Percentiles rank a stretch among this genome's conserved stretches.
Evolutionary conservation across 2,329 filamentous ascomycete species (phyloP).

Genomic region (Ceratocystis lukuohia): DNA sequence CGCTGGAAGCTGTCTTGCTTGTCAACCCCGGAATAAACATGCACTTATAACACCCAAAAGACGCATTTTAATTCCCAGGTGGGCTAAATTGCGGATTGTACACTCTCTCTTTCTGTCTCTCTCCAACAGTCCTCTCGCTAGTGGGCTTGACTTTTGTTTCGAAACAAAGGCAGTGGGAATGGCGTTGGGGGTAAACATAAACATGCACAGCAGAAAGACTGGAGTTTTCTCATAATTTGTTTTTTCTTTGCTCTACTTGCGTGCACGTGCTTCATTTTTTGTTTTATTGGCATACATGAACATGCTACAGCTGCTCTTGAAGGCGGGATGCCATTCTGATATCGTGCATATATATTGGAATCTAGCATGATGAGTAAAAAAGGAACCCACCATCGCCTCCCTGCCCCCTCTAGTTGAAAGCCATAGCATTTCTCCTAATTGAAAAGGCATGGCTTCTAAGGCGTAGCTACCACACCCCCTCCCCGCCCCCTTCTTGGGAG

Average conservation of each 20-base stretch:
- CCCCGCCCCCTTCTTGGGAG: not conserved
- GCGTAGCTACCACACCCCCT: not conserved
- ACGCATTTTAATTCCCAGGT: not conserved
- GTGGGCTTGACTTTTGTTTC: not conserved
- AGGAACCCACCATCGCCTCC: too few relatives aligned
- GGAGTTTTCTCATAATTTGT: not conserved
- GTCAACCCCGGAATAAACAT: not conserved
- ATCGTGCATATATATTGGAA: too few relatives aligned
- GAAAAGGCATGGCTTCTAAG: too few relatives aligned
- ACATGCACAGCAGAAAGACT: not conserved
- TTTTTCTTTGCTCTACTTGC: not conserved
- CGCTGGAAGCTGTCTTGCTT: not conserved
- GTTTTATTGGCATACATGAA: not conserved
- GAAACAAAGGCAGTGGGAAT: not conserved
- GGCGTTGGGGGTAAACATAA: not conserved
- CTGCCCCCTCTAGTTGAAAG: too few relatives aligned
- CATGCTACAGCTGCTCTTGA: not conserved
- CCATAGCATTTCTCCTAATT: too few relatives aligned
- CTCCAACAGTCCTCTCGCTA: not conserved
- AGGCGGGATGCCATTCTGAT: too few relatives aligned
- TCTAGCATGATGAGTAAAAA: too few relatives aligned
- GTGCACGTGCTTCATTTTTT: not conserved
- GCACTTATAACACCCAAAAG: too few relatives aligned
- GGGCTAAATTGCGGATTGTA: not conserved
- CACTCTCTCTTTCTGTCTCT: too few relatives aligned